A percentile compares a stretch with the other conserved stretches of the same genome.
phyloP scores from a whole-genome alignment of 768 basidiomycete species.

The Omphalotus guepiniiformis region DNA sequence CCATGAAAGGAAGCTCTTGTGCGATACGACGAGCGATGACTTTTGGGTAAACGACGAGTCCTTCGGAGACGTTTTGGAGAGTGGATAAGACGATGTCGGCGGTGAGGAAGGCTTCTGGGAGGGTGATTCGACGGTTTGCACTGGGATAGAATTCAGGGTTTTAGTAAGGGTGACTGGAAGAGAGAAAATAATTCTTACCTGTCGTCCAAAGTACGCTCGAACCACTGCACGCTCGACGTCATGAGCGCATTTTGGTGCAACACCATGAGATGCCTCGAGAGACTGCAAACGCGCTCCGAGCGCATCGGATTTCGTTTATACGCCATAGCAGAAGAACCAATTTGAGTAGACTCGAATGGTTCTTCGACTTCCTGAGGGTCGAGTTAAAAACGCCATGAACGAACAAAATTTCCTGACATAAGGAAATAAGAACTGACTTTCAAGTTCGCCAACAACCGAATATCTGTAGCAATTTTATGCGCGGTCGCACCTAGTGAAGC shows the following conservation, averaged over 20 bases:
- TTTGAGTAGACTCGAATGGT: conserved; percentile 98
- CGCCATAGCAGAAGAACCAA: conserved; percentile 96
- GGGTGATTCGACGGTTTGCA: conserved; percentile 93
- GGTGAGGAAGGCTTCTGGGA: conserved; percentile 96
- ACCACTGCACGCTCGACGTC: conserved; percentile 96
- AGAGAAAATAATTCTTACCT: conserved; percentile 43
- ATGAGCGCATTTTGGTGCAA: conserved; percentile 95
- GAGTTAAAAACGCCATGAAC: not conserved
- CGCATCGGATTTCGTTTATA: conserved; percentile 99
- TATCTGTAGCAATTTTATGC: conserved; percentile 96
- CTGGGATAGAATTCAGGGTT: conserved; percentile 33
- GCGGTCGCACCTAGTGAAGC: conserved; percentile 92
- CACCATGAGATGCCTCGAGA: conserved; percentile 93
- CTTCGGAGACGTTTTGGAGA: conserved; percentile 94
- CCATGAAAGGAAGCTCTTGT: conserved; percentile 99
- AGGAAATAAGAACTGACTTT: conserved; percentile 42
- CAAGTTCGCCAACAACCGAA: conserved; percentile 88
- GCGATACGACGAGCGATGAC: conserved; percentile 90
- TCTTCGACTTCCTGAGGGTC: conserved; percentile 84
- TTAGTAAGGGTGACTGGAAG: not conserved
- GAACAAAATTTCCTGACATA: not conserved
- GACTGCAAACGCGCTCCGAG: conserved; percentile 93
- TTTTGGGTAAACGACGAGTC: conserved; percentile 97
- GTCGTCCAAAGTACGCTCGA: conserved; percentile 97
- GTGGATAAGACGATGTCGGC: conserved; percentile 96